Conservation (phyloP, 345 rosid genomes). For the Kandelia obovata region DNA sequence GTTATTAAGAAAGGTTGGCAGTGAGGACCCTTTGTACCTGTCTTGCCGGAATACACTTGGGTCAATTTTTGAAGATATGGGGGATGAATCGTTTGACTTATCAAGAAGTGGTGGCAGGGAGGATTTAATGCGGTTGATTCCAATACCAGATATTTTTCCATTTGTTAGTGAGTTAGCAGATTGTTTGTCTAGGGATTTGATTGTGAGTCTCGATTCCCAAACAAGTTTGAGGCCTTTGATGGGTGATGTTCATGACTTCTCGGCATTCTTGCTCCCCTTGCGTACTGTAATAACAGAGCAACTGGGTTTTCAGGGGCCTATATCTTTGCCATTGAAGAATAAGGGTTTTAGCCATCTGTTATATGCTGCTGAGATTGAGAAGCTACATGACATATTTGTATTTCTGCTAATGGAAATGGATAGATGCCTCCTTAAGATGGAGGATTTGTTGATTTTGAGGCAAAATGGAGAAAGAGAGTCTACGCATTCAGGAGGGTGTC, state of each 20-base stretch:
- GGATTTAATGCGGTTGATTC: conserved; percentile 25
- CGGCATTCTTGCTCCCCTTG: conserved; percentile 59
- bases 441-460: conserved; percentile 27
- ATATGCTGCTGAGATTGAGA: conserved; percentile 39
- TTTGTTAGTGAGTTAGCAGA: conserved; percentile 65
- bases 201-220: conserved; percentile 21
- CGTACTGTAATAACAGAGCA: conserved; percentile 35
- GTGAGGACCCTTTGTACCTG: conserved; percentile 48
- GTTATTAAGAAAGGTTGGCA: conserved; percentile 59
- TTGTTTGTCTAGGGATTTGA: conserved; percentile 48
- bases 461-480: conserved; percentile 54
- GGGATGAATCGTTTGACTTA: conserved; percentile 28
- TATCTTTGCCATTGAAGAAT: conserved; percentile 40
- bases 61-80: conserved; percentile 50
- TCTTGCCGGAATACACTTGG: conserved; percentile 69
- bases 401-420: conserved; percentile 50
- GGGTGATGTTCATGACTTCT: conserved; percentile 53
- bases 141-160: conserved; percentile 57
- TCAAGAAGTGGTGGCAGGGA: conserved; percentile 40
- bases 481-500: conserved; percentile 39
- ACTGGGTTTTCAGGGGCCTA: conserved; percentile 25
- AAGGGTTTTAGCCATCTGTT: conserved; percentile 24
- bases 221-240: conserved; percentile 33
- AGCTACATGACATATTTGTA: conserved; percentile 43
- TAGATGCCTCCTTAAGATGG: conserved; percentile 46